phyloP scores from a whole-genome alignment of 805 yeast genomes.

The Starmerella cellae region DNA sequence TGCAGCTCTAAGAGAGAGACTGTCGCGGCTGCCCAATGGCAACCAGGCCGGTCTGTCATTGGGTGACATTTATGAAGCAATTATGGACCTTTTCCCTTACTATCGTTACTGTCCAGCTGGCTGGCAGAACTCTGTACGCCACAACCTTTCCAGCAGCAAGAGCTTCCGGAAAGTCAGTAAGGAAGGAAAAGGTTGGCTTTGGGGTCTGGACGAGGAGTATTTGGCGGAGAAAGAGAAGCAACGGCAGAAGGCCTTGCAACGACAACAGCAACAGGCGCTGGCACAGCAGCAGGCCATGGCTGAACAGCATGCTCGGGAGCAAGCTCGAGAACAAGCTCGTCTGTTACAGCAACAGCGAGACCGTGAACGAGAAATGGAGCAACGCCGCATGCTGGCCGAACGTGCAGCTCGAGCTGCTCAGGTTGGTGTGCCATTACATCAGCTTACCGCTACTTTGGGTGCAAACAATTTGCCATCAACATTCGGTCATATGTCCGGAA shows the following conservation, averaged over 20 bases:
- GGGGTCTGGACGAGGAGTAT: conserved; percentile 82
- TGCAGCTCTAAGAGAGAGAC: conserved; percentile 55
- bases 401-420: conserved; percentile 18
- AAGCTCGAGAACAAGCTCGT: conserved; percentile 18
- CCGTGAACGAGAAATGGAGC: conserved; percentile 20
- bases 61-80: conserved; percentile 74
- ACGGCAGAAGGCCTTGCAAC: conserved; percentile 36
- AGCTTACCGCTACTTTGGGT: conserved; percentile 11
- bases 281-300: conserved; percentile 25
- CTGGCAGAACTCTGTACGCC: conserved; percentile 92
- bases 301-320: conserved; percentile 22
- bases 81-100: conserved; percentile 79
- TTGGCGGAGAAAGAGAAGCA: conserved; percentile 69
- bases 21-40: conserved; percentile 28
- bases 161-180: conserved; percentile 69
- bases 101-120: conserved; percentile 91
- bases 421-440: conserved; percentile 17
- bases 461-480: not conserved
- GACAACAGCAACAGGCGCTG: conserved; percentile 23
- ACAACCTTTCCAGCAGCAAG: conserved; percentile 74
- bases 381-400: conserved; percentile 16
- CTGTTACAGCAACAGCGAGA: conserved; percentile 20
- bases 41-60: conserved; percentile 58
- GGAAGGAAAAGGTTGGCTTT: conserved; percentile 88
- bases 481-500: not conserved